Conservation (phyloP, 345 rosid species). For the Cardamine occulta region DNA sequence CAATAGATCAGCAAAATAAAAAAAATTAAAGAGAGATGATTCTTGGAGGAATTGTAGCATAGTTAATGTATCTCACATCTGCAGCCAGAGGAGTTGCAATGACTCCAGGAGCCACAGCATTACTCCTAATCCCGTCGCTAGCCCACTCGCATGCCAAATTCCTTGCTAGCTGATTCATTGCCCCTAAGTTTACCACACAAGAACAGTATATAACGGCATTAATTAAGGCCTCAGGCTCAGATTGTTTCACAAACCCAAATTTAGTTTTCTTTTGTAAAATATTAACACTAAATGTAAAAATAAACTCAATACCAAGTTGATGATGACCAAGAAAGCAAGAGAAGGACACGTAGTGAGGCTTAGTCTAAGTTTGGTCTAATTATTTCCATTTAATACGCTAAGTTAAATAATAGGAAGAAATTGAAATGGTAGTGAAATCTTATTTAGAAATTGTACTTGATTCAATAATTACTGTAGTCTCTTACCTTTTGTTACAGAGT, state of each 20-base stretch:
- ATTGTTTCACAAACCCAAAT: neutral
- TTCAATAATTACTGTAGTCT: too few relatives aligned
- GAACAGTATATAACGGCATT: neutral
- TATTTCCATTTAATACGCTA: too few relatives aligned
- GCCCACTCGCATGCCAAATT: slow-evolving; percentile 89
- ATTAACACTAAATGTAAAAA: too few relatives aligned
- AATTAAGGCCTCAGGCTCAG: neutral
- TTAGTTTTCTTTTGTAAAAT: too few relatives aligned
- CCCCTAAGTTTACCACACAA: slow-evolving; percentile 44
- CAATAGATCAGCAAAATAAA: slow-evolving; percentile 20
- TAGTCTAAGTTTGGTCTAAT: too few relatives aligned
- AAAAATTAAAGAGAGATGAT: neutral
- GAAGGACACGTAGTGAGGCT: too few relatives aligned
- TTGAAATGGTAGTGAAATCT: too few relatives aligned
- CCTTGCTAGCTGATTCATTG: slow-evolving; percentile 75
- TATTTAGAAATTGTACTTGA: too few relatives aligned
- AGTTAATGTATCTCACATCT: slow-evolving; percentile 49
- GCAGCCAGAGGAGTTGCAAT: slow-evolving; percentile 72
- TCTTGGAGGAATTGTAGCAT: neutral
- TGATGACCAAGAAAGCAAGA: too few relatives aligned
- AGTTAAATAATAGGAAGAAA: too few relatives aligned
- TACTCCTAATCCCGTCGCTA: slow-evolving; percentile 68
- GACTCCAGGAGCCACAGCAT: slow-evolving; percentile 82
- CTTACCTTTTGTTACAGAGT: slow-evolving; percentile 59
- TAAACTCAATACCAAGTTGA: too few relatives aligned